These are phyloP conservation scores for Suillus subalutaceus DNA, from an alignment of 768 basidiomycete species.

Conservation along the genomic window DNA sequence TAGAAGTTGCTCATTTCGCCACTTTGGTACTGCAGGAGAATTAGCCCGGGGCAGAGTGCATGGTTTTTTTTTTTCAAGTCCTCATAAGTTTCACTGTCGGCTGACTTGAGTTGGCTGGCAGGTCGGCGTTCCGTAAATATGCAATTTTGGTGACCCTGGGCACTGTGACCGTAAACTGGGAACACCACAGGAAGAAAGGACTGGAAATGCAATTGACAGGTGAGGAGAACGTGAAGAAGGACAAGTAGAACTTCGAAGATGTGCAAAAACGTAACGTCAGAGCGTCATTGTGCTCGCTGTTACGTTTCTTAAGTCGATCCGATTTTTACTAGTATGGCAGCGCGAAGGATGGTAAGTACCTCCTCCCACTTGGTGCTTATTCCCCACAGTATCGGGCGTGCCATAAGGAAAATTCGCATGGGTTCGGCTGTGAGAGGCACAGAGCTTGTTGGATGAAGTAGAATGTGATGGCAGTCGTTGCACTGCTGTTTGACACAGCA, in stretches of 20 bases:
- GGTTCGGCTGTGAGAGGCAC: too few relatives aligned
- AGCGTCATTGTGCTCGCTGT: background rate
- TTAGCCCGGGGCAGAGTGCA: background rate
- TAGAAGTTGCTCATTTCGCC: background rate
- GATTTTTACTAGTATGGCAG: background rate
- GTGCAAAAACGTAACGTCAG: background rate
- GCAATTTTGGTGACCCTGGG: background rate
- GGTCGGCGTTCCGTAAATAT: background rate
- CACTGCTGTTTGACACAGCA: background rate
- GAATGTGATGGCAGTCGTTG: background rate
- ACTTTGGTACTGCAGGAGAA: background rate
- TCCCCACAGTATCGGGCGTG: too few relatives aligned
- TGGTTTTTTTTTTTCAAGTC: background rate
- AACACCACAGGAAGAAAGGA: background rate
- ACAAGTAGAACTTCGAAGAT: background rate
- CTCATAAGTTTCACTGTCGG: background rate
- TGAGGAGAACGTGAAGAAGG: background rate
- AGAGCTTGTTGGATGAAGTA: too few relatives aligned
- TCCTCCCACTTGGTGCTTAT: too few relatives aligned
- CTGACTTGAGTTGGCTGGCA: background rate
- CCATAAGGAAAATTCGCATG: too few relatives aligned
- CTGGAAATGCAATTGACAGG: background rate
- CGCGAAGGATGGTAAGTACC: background rate
- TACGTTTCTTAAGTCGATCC: background rate
- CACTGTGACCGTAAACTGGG: background rate